These are phyloP conservation scores for Papiliotrema nemorosa DNA, from an alignment of 1,284 basidiomycete genomes.

Conservation along the genomic window DNA sequence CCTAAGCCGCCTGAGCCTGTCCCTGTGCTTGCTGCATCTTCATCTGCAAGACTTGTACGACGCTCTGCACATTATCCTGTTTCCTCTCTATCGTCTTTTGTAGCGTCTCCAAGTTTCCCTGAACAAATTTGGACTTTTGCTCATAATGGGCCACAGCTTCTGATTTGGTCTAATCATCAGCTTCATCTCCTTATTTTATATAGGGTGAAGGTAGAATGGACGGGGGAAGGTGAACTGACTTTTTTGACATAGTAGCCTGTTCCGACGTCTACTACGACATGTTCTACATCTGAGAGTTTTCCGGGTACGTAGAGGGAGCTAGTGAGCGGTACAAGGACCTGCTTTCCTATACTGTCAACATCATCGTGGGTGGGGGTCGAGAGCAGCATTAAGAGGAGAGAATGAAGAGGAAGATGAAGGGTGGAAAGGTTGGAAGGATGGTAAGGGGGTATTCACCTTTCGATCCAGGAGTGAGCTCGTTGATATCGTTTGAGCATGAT, in stretches of 20 bases:
- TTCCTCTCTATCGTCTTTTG: conserved; percentile 84
- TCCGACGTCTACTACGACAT: conserved; percentile 92
- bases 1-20: conserved; percentile 6
- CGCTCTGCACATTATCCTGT: conserved; percentile 75
- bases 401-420: too few species aligned
- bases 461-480: conserved; percentile 71
- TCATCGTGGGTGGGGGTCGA: background rate
- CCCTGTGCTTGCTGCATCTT: conserved; percentile 56
- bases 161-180: conserved; percentile 60
- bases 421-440: too few species aligned
- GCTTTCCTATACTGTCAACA: conserved; percentile 66
- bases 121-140: conserved; percentile 71
- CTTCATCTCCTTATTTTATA: background rate
- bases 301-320: conserved; percentile 94
- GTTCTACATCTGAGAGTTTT: conserved; percentile 73
- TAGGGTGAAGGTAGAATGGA: background rate
- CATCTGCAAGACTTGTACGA: conserved; percentile 69
- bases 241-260: conserved; percentile 97
- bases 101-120: conserved; percentile 71
- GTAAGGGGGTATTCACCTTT: conserved; percentile 56
- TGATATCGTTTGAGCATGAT: conserved; percentile 73
- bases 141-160: conserved; percentile 75
- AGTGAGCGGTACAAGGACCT: conserved; percentile 85
- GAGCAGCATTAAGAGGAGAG: background rate
- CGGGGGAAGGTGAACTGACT: conserved; percentile 52